Evolutionary conservation across 441 rosid genomes (phyloP), one percentile per base, ranked within the genome.

Genomic region (Populus hybrid): DNA sequence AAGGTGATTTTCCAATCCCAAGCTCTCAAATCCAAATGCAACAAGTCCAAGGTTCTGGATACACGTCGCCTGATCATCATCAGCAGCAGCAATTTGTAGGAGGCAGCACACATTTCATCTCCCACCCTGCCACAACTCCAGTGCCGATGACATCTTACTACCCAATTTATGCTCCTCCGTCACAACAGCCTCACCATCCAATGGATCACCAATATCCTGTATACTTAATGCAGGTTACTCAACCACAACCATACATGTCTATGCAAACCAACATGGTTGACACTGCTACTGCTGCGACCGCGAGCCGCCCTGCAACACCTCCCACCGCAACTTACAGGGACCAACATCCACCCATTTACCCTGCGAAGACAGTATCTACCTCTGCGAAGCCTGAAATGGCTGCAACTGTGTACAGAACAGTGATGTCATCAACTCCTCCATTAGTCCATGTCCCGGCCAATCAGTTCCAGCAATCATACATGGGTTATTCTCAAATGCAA

Each of bases 191-290:
- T 34, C 87, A 76, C 3, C 88, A 77, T 57, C 94, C 89, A 77
- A 81, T 90, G 32, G 95, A 91, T 74, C 98, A 92, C 84, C 95
- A 89, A 72, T 92, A 90, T 69, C 94, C 93, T 0, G 78, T 92
- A 21, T 95, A 92, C 73, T 88, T 90, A 63, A 78, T 93, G 85
- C 86, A 93, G 0, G 78, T 89, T 20, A 80, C 87, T 73, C 91
- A 86, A 67, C 77, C 83, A 18, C 91, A 87, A 75, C 85, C 87
- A 65, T 91, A 93, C 85, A 73, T 91, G 77, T 84, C 91, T 26
- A 80, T 86, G 75, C 95, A 92, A 70, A 78, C 89, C 67, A 87
- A 82, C 74, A 76, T 87, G 34, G 83, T 71, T 36, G 95, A 90
- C 81, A 73, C 91, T 32, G 59, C 86, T 5, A 79, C 85, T 1